Evolutionary conservation across 2,329 filamentous ascomycete genomes (phyloP).

Genomic region (Fusarium veterinarium): DNA sequence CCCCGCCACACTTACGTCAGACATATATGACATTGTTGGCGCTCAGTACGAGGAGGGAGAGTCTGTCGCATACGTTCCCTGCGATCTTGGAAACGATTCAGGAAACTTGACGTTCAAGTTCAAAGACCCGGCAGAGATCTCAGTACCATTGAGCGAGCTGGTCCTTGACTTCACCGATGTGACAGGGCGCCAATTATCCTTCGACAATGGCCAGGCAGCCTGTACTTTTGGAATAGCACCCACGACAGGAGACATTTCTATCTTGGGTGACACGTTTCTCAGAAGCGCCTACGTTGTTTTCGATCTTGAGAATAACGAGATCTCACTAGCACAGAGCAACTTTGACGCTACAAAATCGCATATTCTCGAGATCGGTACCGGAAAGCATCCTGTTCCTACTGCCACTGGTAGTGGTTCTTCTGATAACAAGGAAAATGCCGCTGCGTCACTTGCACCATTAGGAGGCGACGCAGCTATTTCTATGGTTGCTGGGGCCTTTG

Average conservation of each 20-base stretch:
- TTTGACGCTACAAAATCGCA: conserved; percentile 64
- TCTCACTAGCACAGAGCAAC: conserved; percentile 75
- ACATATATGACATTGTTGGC: conserved; percentile 68
- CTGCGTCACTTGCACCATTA: conserved; percentile 15
- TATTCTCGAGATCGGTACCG: conserved; percentile 66
- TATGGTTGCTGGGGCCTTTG: conserved; percentile 18
- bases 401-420: conserved; percentile 58
- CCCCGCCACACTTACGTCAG: conserved; percentile 63
- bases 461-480: not conserved
- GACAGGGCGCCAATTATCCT: conserved; percentile 60
- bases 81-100: conserved; percentile 58
- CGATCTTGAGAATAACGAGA: conserved; percentile 77
- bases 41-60: conserved; percentile 66
- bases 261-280: conserved; percentile 80
- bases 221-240: conserved; percentile 77
- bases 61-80: conserved; percentile 71
- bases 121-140: conserved; percentile 60
- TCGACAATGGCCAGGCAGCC: conserved; percentile 64
- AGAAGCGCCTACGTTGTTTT: conserved; percentile 81
- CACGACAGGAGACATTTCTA: conserved; percentile 64
- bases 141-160: conserved; percentile 68
- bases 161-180: conserved; percentile 64
- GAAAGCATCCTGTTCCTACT: conserved; percentile 62
- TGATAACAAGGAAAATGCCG: conserved; percentile 10
- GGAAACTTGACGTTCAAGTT: conserved; percentile 64